Percentiles rank a stretch among this genome's conserved stretches.
Conservation (phyloP, 495 filamentous ascomycete genomes). For the Oidiodendron maius region DNA sequence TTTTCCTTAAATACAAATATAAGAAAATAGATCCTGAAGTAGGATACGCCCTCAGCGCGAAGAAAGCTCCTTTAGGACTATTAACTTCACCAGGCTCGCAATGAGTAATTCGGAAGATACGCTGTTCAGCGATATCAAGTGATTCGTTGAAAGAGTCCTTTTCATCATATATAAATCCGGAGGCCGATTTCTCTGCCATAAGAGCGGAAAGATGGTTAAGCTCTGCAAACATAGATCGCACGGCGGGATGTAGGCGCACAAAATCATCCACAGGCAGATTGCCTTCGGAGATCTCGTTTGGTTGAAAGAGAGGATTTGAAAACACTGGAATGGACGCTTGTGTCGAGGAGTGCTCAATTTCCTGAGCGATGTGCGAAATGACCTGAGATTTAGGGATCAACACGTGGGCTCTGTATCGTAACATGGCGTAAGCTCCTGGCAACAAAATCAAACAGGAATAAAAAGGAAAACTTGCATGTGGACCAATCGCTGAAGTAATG, state of each 20-base stretch:
- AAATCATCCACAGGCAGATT: too few relatives aligned
- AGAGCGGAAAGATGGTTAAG: too few relatives aligned
- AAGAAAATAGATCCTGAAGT: not conserved
- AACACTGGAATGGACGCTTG: not conserved
- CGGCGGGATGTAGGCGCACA: too few relatives aligned
- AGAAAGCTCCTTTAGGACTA: not conserved
- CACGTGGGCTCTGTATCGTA: not conserved
- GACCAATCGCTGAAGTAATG: not conserved
- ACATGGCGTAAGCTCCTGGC: not conserved
- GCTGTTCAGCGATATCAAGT: too few relatives aligned
- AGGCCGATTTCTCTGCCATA: too few relatives aligned
- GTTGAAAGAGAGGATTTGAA: too few relatives aligned
- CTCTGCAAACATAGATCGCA: too few relatives aligned
- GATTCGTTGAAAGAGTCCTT: too few relatives aligned
- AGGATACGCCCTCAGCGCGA: not conserved
- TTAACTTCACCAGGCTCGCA: too few relatives aligned
- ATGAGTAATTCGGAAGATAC: too few relatives aligned
- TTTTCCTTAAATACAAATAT: not conserved
- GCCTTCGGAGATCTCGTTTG: too few relatives aligned
- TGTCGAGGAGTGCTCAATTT: not conserved
- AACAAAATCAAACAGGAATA: not conserved
- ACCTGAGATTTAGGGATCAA: not conserved
- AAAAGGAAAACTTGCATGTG: not conserved
- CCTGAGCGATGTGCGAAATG: not conserved
- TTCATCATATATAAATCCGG: too few relatives aligned